Percentiles rank a stretch among this genome's conserved stretches.
These are phyloP conservation scores for Ophiostoma sp. DNA, from an alignment of 2,329 filamentous ascomycete genomes.

Conservation along the genomic window DNA sequence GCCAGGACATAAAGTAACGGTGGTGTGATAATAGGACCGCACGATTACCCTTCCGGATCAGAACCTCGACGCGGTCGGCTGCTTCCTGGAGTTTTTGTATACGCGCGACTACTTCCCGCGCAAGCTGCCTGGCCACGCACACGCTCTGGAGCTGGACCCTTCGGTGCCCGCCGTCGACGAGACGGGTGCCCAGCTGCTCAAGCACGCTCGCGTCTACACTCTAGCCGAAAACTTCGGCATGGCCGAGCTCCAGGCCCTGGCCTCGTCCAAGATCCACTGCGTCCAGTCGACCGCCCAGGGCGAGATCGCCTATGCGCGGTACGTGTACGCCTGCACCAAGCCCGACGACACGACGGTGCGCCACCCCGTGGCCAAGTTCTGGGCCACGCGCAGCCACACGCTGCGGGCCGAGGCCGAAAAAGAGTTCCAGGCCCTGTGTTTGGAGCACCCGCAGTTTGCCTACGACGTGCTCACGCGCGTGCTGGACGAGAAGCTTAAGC, in stretches of 20 bases:
- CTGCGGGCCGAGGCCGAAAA: constrained; percentile 81
- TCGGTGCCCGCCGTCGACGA: constrained; percentile 67
- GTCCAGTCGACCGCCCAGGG: constrained; percentile 84
- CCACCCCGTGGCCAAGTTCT: constrained; percentile 84
- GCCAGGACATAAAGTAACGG: not conserved
- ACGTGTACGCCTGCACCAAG: constrained; percentile 77
- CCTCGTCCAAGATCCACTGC: constrained; percentile 88
- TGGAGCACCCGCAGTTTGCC: constrained; percentile 88
- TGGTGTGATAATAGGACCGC: constrained; percentile 49
- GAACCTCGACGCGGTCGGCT: constrained; percentile 71
- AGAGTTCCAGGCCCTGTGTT: constrained; percentile 80
- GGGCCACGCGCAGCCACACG: constrained; percentile 78
- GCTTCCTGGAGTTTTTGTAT: constrained; percentile 81
- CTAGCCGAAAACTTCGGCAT: constrained; percentile 77
- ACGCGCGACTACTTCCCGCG: constrained; percentile 84
- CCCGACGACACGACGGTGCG: constrained; percentile 71
- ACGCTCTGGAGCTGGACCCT: constrained; percentile 68
- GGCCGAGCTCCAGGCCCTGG: constrained; percentile 68
- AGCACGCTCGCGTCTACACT: constrained; percentile 87
- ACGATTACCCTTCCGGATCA: constrained; percentile 68
- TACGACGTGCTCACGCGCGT: constrained; percentile 81
- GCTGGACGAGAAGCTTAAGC: constrained; percentile 66
- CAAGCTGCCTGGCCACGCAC: constrained; percentile 58
- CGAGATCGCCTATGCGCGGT: constrained; percentile 89
- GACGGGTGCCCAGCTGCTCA: constrained; percentile 78